Base-by-base conservation (phyloP, 768 basidiomycete genomes). In the Brasilioporus rufonigricans region DNA sequence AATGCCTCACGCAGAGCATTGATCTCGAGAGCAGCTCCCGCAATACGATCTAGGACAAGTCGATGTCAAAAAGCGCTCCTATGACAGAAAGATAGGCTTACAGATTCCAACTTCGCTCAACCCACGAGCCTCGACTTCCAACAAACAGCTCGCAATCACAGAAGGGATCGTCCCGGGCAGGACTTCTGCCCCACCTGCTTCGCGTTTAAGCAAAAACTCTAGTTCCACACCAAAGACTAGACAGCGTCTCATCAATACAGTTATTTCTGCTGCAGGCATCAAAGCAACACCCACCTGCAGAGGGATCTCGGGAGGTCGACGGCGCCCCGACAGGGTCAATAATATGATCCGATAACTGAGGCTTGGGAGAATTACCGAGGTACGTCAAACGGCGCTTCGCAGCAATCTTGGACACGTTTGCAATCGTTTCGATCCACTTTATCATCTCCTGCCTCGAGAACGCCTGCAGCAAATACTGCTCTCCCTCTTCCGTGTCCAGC, bases 401-500 rank as follows among this genome's bases (percentile, higher is more conserved):
- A 38, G 87, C 86, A 52, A 80, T 80, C 62, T 83, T 86, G 24
- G 89, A 83, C 38, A 89, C 82, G 35, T 82, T 79, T 35, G 79
- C 80, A 58, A 94, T 85, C 24, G 83, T 85, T 18, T 86, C 84
- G 50, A 91, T 77, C 92, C 92, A 94, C 61, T 78, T 84, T 50
- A 68, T 74, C 84, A 91, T 85, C 60, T 92, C 91, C 36, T 78
- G 76, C 66, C 80, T 83, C 61, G 80, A 84, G 33, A 81, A 69
- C 1, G 89, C 86, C 67, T 94, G 92, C 16, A 93, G 71, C 32
- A 92, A 69, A 63, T 91, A 91, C 63, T 86, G 86, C 0, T 89
- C 91, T 9, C 92, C 92, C 64, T 93, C 91, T 66, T 93, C 92
- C 1, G 91, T 89, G 63, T 89, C 84, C 41, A 94, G 76, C 64